These are phyloP conservation scores for Pichia thaimueangensis DNA, from an alignment of 805 yeast genomes.

Conservation along the genomic window DNA sequence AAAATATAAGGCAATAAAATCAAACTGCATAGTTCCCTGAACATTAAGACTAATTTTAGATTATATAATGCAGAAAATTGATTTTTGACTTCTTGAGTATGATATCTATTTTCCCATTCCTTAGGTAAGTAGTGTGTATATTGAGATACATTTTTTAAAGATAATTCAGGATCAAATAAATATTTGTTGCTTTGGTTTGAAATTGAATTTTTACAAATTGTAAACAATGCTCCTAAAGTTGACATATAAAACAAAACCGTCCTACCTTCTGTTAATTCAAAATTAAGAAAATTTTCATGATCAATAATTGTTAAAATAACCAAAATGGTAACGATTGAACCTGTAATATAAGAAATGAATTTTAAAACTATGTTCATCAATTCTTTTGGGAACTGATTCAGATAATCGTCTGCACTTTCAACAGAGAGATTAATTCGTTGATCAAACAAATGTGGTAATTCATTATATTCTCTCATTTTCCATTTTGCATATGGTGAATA, in stretches of 20 bases:
- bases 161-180: conserved; percentile 90
- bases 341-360: conserved; percentile 68
- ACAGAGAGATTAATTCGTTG: conserved; percentile 71
- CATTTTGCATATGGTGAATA: conserved; percentile 94
- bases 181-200: conserved; percentile 41
- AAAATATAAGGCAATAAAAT: conserved; percentile 83
- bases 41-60: conserved; percentile 59
- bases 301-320: conserved; percentile 74
- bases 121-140: conserved; percentile 88
- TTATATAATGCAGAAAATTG: conserved; percentile 79
- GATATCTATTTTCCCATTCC: conserved; percentile 80
- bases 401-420: conserved; percentile 73
- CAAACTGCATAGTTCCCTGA: conserved; percentile 77
- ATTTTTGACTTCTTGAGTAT: conserved; percentile 74
- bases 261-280: conserved; percentile 76
- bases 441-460: conserved; percentile 80
- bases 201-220: conserved; percentile 67
- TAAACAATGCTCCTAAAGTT: conserved; percentile 81
- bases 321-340: conserved; percentile 84
- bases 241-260: conserved; percentile 86
- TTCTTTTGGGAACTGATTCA: conserved; percentile 89
- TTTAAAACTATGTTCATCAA: conserved; percentile 47
- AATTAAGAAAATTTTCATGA: conserved; percentile 84
- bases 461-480: conserved; percentile 92
- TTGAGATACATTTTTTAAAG: conserved; percentile 71